Evolutionary conservation across 2,329 filamentous ascomycete species (phyloP).

Genomic region (Periconia sp.): DNA sequence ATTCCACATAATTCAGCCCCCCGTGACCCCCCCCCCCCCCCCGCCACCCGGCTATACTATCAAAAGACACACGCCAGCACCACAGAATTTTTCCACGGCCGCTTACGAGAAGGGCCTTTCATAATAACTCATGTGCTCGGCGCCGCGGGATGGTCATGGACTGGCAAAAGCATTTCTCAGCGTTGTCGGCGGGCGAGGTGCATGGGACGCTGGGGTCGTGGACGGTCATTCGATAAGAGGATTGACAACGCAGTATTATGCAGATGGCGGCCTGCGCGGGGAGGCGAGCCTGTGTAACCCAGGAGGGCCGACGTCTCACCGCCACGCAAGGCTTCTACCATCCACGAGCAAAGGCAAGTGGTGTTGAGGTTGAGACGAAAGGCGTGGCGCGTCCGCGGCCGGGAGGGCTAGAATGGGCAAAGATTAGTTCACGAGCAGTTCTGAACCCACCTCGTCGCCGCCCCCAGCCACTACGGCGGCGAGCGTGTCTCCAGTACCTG

Average conservation of each 20-base stretch:
- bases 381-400: conserved; percentile 41
- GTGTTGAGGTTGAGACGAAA: conserved; percentile 22
- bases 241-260: conserved; percentile 27
- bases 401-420: conserved; percentile 25
- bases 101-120: conserved; percentile 34
- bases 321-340: conserved; percentile 25
- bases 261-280: conserved; percentile 13
- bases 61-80: conserved; percentile 24
- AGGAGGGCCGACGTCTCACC: conserved; percentile 33
- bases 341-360: conserved; percentile 17
- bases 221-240: conserved; percentile 33
- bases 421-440: conserved; percentile 22
- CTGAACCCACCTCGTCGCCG: conserved; percentile 30
- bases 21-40: not conserved
- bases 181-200: conserved; percentile 16
- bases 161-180: conserved; percentile 24
- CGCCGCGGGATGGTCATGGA: conserved; percentile 21
- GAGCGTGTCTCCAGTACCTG: conserved; percentile 32
- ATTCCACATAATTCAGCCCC: not conserved
- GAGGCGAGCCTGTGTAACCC: conserved; percentile 34
- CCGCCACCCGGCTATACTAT: conserved; percentile 3
- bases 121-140: conserved; percentile 25
- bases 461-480: conserved; percentile 25
- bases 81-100: conserved; percentile 18
- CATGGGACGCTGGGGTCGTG: conserved; percentile 18